Percentiles rank a stretch among this genome's conserved stretches.
phyloP scores from a whole-genome alignment of 2,329 filamentous ascomycete species.

The Talaromyces sp. region DNA sequence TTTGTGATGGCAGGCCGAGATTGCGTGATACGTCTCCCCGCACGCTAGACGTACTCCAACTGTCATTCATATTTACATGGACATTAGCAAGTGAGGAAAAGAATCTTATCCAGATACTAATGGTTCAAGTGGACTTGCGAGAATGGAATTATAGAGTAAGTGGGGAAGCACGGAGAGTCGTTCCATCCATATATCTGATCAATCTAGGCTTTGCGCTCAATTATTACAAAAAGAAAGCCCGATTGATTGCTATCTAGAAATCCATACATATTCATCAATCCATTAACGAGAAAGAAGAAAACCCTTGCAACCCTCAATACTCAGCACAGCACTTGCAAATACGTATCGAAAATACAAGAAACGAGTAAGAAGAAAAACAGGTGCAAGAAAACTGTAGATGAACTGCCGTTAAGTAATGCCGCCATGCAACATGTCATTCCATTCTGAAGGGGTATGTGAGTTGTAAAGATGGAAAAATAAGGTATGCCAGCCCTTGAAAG shows the following conservation, averaged over 20 bases:
- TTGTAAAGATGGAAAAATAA: not conserved
- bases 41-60: slow-evolving; percentile 3
- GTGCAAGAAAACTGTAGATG: slow-evolving; percentile 4
- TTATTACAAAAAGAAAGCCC: not conserved
- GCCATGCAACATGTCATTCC: slow-evolving; percentile 17
- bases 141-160: too few relatives aligned
- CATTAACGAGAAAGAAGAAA: slow-evolving; percentile 5
- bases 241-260: slow-evolving; percentile 16
- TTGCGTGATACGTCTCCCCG: slow-evolving; percentile 8
- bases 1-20: slow-evolving; percentile 2
- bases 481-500: not conserved
- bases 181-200: too few relatives aligned
- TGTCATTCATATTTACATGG: not conserved
- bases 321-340: not conserved
- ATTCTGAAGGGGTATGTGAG: slow-evolving; percentile 14
- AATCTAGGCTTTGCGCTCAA: too few relatives aligned
- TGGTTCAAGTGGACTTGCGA: too few relatives aligned
- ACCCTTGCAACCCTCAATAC: slow-evolving; percentile 4
- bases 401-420: slow-evolving; percentile 16
- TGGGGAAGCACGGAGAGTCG: too few relatives aligned
- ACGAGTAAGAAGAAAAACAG: not conserved
- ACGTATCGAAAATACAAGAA: not conserved
- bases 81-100: too few relatives aligned
- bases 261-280: slow-evolving; percentile 3
- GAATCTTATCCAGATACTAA: too few relatives aligned